Base-by-base conservation (phyloP, 345 rosid species). In the Citrus hindsii region DNA sequence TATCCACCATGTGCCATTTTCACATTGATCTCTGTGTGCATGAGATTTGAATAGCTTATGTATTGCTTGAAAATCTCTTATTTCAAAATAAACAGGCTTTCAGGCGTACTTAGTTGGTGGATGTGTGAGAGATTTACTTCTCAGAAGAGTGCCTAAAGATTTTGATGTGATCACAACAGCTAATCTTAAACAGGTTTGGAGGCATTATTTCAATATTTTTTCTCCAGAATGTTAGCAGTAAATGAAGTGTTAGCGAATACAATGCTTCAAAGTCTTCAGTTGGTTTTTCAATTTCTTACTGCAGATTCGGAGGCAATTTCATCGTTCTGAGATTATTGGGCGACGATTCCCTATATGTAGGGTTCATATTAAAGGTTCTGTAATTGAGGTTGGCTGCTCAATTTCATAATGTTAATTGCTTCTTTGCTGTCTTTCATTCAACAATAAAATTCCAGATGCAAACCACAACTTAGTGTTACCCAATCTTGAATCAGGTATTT, bases 111-210 rank as follows among this genome's bases (percentile, higher is more conserved):
- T 96, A 72, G 98, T 96, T 58, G 99, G 99, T 56, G 99, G 98
- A 58, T 96, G 98, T 69, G 98, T 96, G 56, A 88, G 98, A 84
- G 99, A 96, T 87, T 90, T 96, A 78, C 67, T 96, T 74, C 83
- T 96, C 21, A 82, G 90, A 12, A 90, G 86, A 84, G 78, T 79
- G 42, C 99, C 99, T 33, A 96, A 96, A 86, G 99, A 94, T 85
- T 94, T 86, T 85, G 99, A 96, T 85, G 91, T 96, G 64, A 87
- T 96, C 88, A 96, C 99, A 74, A 89, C 98, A 2, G 99, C 99
- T 35, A 81, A 67, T 16, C 97, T 94, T 76, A 79, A 78, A 65
- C 83, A 96, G 98, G 99, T 96, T 76, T 71, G 53, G 2, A 69
- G 27, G 4, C 68, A 21, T 18, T 76, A 73, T 4, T 61, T 75